Percentiles rank a stretch among this genome's conserved stretches.
Evolutionary conservation across 352 stramenopile genomes (phyloP).

Genomic region (Globisporangium perplexum): DNA sequence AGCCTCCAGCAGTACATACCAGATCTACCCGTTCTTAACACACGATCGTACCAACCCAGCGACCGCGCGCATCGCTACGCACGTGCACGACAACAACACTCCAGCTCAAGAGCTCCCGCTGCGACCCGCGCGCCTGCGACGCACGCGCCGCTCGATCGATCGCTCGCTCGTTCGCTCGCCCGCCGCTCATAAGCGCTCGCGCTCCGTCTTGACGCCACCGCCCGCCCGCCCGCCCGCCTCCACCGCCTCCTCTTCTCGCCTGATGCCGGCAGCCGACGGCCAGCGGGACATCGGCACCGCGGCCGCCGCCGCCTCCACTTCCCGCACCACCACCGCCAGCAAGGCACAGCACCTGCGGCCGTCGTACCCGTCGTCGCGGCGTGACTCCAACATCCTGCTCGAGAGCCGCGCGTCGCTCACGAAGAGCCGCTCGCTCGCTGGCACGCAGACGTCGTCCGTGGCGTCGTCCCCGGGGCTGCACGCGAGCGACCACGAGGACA

Average conservation of each 20-base stretch:
- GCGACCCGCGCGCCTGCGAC: no score
- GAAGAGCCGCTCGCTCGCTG: constrained; percentile 17
- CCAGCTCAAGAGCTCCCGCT: no score
- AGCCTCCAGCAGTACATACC: neutral
- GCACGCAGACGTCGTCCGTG: constrained; percentile 14
- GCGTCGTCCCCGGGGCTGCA: constrained; percentile 11
- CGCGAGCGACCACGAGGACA: constrained; percentile 8
- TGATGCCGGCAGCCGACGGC: constrained; percentile 2
- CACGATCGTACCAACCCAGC: no score
- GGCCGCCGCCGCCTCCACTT: no score
- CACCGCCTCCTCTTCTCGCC: no score
- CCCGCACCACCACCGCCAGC: no score
- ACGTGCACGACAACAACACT: neutral
- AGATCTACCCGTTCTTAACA: neutral
- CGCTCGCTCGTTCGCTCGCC: no score
- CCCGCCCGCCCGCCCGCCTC: neutral
- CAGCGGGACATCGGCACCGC: neutral
- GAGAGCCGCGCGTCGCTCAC: constrained; percentile 63
- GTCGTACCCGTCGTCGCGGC: constrained; percentile 12
- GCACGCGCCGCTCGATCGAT: no score
- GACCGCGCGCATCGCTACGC: neutral
- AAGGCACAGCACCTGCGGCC: constrained; percentile 2
- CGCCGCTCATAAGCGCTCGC: neutral
- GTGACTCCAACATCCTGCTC: constrained; percentile 16
- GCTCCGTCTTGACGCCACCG: neutral